These are phyloP conservation scores for Acarospora socialis DNA, from an alignment of 2,329 filamentous ascomycete genomes.

Conservation along the genomic window DNA sequence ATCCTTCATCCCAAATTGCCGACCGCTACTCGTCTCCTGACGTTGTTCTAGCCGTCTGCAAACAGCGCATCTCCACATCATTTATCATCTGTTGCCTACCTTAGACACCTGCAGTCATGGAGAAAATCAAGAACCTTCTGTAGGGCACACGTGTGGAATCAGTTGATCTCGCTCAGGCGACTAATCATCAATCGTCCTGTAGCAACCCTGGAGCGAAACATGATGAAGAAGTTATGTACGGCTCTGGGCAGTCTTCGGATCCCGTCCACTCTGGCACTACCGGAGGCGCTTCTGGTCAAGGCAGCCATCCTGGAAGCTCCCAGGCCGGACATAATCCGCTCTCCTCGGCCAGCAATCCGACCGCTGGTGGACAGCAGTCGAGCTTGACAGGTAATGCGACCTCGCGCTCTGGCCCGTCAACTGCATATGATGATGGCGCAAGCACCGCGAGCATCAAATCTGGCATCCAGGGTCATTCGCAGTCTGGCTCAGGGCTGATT, in stretches of 20 bases:
- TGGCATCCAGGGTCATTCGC: constrained; percentile 10
- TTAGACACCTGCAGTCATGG: constrained; percentile 13
- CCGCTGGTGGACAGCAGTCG: background rate
- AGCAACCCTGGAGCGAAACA: constrained; percentile 15
- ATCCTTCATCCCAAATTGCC: no score
- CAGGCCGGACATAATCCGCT: constrained; percentile 6
- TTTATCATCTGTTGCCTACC: no score
- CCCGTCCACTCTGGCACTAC: constrained; percentile 8
- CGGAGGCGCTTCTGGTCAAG: constrained; percentile 5
- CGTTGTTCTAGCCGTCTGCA: no score
- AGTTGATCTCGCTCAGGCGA: background rate
- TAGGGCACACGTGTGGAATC: constrained; percentile 8
- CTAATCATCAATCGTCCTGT: background rate
- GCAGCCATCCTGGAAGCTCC: constrained; percentile 7
- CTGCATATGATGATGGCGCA: constrained; percentile 11
- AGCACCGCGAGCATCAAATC: constrained; percentile 11
- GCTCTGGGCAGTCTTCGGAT: constrained; percentile 10
- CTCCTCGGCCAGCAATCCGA: constrained; percentile 1
- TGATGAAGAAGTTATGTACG: constrained; percentile 18
- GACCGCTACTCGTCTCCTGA: no score
- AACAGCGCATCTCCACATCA: no score
- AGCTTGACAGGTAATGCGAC: no score
- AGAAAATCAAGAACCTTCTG: constrained; percentile 22
- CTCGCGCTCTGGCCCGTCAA: no score
- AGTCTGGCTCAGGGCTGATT: constrained; percentile 4